Evolutionary conservation across 2,329 filamentous ascomycete species (phyloP).

Genomic region (Aspergillus fischeri): DNA sequence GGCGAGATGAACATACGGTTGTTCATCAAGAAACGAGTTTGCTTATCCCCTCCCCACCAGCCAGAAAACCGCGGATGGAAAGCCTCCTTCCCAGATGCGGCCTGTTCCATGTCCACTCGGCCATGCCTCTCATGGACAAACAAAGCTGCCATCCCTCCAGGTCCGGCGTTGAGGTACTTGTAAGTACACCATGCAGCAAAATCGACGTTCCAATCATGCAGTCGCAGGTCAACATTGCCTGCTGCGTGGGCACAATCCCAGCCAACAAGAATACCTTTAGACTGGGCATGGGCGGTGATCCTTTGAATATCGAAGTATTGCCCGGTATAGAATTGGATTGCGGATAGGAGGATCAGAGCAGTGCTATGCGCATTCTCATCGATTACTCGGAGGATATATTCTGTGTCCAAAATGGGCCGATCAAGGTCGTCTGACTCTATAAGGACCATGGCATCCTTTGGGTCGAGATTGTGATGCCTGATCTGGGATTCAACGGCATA

Average conservation of each 20-base stretch:
- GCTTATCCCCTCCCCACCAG: slow-evolving; percentile 84
- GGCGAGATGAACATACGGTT: slow-evolving; percentile 46
- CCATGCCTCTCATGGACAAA: slow-evolving; percentile 78
- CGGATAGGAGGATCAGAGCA: slow-evolving; percentile 75
- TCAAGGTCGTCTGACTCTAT: slow-evolving; percentile 59
- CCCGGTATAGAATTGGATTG: slow-evolving; percentile 88
- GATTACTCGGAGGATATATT: slow-evolving; percentile 68
- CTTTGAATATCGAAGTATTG: slow-evolving; percentile 78
- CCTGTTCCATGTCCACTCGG: slow-evolving; percentile 32
- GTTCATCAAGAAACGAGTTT: slow-evolving; percentile 75
- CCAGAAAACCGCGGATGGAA: slow-evolving; percentile 69
- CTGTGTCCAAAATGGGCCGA: slow-evolving; percentile 62
- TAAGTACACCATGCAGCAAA: slow-evolving; percentile 93
- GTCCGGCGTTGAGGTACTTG: slow-evolving; percentile 87
- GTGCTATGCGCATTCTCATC: slow-evolving; percentile 68
- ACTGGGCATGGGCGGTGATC: slow-evolving; percentile 74
- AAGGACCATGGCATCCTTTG: slow-evolving; percentile 66
- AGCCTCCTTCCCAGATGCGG: slow-evolving; percentile 35
- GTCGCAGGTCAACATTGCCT: slow-evolving; percentile 72
- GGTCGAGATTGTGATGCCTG: slow-evolving; percentile 62
- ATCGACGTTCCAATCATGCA: slow-evolving; percentile 88
- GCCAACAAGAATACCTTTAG: slow-evolving; percentile 67
- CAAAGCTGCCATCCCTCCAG: slow-evolving; percentile 72
- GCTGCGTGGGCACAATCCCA: slow-evolving; percentile 88
- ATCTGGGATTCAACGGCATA: slow-evolving; percentile 84